phyloP scores from a whole-genome alignment of 768 basidiomycete genomes.

The Auriculariales sp. region DNA sequence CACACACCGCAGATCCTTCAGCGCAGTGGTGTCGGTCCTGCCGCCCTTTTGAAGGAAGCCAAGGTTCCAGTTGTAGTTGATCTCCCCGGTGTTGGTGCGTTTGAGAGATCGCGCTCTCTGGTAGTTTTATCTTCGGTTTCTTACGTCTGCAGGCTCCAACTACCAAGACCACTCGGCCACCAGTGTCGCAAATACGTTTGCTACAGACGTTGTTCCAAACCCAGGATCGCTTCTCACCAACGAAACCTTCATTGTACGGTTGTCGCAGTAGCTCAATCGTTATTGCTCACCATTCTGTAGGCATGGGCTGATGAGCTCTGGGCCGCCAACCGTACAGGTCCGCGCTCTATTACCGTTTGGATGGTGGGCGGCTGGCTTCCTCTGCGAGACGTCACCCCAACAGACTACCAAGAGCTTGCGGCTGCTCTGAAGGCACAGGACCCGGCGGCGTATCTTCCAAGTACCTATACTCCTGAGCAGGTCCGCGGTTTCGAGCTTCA shows the following conservation, averaged over 20 bases:
- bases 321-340: neutral
- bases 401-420: neutral
- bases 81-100: conserved; percentile 4
- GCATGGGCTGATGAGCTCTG: neutral
- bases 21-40: conserved; percentile 1
- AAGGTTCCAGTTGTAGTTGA: neutral
- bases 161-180: conserved; percentile 1
- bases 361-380: neutral
- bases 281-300: too few species aligned
- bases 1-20: conserved; percentile 5
- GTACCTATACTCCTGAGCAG: neutral
- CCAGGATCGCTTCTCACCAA: neutral
- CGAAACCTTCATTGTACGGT: neutral
- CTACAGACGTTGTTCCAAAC: neutral
- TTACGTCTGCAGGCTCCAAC: too few species aligned
- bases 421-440: neutral
- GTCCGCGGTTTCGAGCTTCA: neutral
- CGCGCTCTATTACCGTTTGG: neutral
- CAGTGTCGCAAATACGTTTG: neutral
- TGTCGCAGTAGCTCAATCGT: too few species aligned
- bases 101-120: too few species aligned
- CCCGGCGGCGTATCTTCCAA: neutral
- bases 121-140: too few species aligned
- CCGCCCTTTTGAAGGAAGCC: neutral
- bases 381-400: neutral